Evolutionary conservation across 2,329 filamentous ascomycete genomes (phyloP).

Genomic region (Clarireedia hainanense): DNA sequence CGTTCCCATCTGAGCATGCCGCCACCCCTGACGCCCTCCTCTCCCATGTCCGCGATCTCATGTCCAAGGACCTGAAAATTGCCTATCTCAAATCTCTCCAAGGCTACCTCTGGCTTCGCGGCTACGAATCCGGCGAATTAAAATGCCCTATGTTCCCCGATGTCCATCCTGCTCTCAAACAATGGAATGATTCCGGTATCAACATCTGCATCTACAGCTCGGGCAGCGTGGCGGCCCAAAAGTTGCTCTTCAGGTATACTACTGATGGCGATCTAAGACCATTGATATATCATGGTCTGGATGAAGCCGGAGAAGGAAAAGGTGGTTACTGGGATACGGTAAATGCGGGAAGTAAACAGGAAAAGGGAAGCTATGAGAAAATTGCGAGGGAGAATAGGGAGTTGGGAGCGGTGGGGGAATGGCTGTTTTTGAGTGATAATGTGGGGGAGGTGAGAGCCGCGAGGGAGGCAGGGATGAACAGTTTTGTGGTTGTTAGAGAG

Average conservation of each 20-base stretch:
- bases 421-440: conserved; percentile 79
- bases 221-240: conserved; percentile 72
- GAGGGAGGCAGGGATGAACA: conserved; percentile 53
- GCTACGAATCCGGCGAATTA: conserved; percentile 63
- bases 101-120: conserved; percentile 69
- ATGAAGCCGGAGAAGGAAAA: conserved; percentile 58
- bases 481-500: conserved; percentile 54
- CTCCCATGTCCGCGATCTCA: conserved; percentile 62
- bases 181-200: conserved; percentile 46
- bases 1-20: conserved; percentile 60
- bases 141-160: conserved; percentile 68
- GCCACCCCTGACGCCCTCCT: conserved; percentile 51
- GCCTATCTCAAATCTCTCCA: conserved; percentile 73
- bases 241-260: conserved; percentile 63
- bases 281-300: conserved; percentile 61
- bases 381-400: conserved; percentile 26
- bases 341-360: conserved; percentile 68
- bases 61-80: conserved; percentile 64
- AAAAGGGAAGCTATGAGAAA: conserved; percentile 53
- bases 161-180: conserved; percentile 54
- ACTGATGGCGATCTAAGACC: conserved; percentile 51
- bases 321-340: conserved; percentile 74
- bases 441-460: conserved; percentile 61
- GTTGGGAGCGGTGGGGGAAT: conserved; percentile 41
- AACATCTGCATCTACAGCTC: conserved; percentile 66